Conservation (phyloP, 345 rosid genomes). For the Populus tremula region DNA sequence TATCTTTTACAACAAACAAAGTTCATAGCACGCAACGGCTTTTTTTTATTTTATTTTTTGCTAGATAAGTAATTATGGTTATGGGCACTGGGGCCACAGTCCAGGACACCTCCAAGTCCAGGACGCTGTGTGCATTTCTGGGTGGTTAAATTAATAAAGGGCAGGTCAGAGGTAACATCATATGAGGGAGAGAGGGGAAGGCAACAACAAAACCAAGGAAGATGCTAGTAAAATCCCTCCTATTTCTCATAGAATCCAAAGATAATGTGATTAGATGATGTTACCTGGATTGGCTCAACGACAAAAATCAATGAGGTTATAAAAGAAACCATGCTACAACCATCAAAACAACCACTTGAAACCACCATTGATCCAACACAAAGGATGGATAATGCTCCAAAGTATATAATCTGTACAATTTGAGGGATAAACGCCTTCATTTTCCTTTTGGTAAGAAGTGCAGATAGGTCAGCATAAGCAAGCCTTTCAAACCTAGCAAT, state of each 20-base stretch:
- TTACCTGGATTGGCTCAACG: slow-evolving; percentile 90
- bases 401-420: slow-evolving; percentile 64
- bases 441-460: slow-evolving; percentile 68
- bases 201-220: not conserved
- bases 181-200: not conserved
- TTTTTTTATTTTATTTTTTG: too few relatives aligned
- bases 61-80: too few relatives aligned
- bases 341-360: slow-evolving; percentile 61
- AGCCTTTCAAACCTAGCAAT: slow-evolving; percentile 65
- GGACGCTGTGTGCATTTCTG: too few relatives aligned
- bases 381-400: slow-evolving; percentile 63
- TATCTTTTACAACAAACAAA: too few relatives aligned
- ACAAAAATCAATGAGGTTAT: slow-evolving; percentile 73
- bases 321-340: slow-evolving; percentile 67
- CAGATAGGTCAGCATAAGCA: slow-evolving; percentile 60
- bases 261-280: slow-evolving; percentile 9
- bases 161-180: too few relatives aligned
- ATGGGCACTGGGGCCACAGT: too few relatives aligned
- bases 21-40: too few relatives aligned
- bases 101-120: too few relatives aligned
- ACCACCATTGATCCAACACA: slow-evolving; percentile 69
- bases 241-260: not conserved
- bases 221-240: not conserved
- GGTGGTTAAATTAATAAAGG: too few relatives aligned
- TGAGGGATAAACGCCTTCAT: slow-evolving; percentile 93